A percentile compares a stretch with the other conserved stretches of the same genome.
Conservation (phyloP, 129 eudicot genomes). For the Saussurea involucrata region DNA sequence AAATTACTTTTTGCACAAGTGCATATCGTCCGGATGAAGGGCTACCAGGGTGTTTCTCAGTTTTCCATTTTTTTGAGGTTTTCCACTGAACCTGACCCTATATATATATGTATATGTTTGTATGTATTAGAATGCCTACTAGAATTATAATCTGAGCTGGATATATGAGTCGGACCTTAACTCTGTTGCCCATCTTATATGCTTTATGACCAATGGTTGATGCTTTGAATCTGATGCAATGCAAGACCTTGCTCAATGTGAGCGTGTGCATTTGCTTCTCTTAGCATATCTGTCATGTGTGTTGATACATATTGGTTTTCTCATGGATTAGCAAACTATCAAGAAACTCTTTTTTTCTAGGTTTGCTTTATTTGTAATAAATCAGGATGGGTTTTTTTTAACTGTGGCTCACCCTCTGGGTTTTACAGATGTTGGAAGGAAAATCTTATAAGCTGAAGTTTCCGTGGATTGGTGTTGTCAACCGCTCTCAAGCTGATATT, state of each 20-base stretch:
- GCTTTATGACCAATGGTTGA: not conserved
- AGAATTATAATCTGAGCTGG: not conserved
- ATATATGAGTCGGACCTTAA: not conserved
- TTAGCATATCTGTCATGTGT: not conserved
- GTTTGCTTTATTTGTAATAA: not conserved
- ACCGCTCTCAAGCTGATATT: slow-evolving; percentile 93
- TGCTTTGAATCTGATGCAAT: not conserved
- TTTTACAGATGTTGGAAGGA: slow-evolving; percentile 80
- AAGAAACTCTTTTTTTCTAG: not conserved
- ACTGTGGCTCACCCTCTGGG: not conserved
- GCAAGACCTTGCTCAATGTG: not conserved
- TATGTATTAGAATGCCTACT: not conserved
- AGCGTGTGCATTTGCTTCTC: not conserved
- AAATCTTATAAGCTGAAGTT: slow-evolving; percentile 77
- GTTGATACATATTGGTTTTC: not conserved
- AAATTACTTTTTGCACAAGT: too few relatives aligned
- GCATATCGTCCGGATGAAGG: too few relatives aligned
- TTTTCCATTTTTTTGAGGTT: too few relatives aligned
- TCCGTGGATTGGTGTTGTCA: slow-evolving; percentile 98
- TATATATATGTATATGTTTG: too few relatives aligned
- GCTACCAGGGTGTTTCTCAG: too few relatives aligned
- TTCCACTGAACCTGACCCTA: too few relatives aligned
- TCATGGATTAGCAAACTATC: not conserved
- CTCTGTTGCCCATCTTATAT: not conserved
- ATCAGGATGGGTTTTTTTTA: not conserved